Conservation (phyloP, 1,284 basidiomycete genomes). For the Bondarzewia mesenterica region DNA sequence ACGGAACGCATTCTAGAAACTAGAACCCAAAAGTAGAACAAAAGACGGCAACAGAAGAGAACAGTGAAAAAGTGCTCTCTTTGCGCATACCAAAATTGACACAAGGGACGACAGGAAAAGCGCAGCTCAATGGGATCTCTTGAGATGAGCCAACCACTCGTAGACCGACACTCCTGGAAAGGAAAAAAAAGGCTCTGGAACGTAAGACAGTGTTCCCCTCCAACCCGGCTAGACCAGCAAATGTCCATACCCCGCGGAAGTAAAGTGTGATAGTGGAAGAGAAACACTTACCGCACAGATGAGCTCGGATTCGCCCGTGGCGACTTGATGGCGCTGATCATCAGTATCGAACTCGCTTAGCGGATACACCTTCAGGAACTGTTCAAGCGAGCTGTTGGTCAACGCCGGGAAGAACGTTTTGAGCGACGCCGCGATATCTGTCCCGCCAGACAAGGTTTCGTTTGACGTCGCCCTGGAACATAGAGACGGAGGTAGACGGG, state of each 20-base stretch:
- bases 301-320: slow-evolving; percentile 41
- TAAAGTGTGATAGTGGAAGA: neutral
- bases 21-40: neutral
- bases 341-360: slow-evolving; percentile 30
- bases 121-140: neutral
- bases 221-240: too few relatives aligned
- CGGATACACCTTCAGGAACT: slow-evolving; percentile 33
- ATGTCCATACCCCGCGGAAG: too few relatives aligned
- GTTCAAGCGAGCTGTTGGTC: slow-evolving; percentile 27
- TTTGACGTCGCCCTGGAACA: slow-evolving; percentile 43
- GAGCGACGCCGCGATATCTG: slow-evolving; percentile 28
- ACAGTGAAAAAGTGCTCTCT: neutral
- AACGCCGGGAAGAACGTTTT: slow-evolving; percentile 36
- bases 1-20: too few relatives aligned
- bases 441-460: slow-evolving; percentile 36
- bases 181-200: too few relatives aligned
- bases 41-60: neutral
- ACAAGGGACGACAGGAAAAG: neutral
- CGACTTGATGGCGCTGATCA: slow-evolving; percentile 31
- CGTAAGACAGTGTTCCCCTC: too few relatives aligned
- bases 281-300: slow-evolving; percentile 37
- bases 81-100: neutral
- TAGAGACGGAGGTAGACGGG: neutral
- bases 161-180: too few relatives aligned
- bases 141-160: too few relatives aligned